Percentiles rank a stretch among this genome's conserved stretches.
Conservation (phyloP, 2,329 filamentous ascomycete species). For the Fusarium stilboides region DNA sequence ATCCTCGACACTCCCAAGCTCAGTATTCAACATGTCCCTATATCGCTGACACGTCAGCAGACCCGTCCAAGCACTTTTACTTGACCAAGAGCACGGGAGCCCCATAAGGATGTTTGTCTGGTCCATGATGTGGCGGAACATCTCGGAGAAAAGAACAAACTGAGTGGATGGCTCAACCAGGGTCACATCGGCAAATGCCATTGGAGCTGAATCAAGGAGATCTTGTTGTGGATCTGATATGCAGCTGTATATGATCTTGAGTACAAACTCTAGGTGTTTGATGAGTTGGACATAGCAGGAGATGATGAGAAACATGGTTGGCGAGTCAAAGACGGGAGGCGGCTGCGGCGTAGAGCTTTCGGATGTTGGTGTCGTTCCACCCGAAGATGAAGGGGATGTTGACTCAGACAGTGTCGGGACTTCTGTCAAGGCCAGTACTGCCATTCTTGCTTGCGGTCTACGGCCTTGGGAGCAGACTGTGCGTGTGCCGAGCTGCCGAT, state of each 20-base stretch:
- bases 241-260: conserved; percentile 41
- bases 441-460: conserved; percentile 16
- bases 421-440: conserved; percentile 11
- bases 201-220: conserved; percentile 35
- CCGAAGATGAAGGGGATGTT: conserved; percentile 13
- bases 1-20: conserved; percentile 46
- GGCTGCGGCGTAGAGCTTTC: conserved; percentile 12
- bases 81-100: conserved; percentile 43
- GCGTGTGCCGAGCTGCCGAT: conserved; percentile 43
- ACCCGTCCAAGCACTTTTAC: conserved; percentile 47
- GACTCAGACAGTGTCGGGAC: conserved; percentile 16
- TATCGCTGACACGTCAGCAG: conserved; percentile 40
- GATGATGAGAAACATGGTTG: conserved; percentile 50
- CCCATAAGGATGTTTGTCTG: conserved; percentile 51
- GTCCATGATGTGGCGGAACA: conserved; percentile 45
- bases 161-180: conserved; percentile 49
- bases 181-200: conserved; percentile 47
- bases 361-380: conserved; percentile 5
- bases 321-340: conserved; percentile 42
- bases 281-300: conserved; percentile 52
- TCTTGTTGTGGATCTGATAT: conserved; percentile 28
- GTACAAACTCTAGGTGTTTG: conserved; percentile 46
- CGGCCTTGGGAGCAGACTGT: conserved; percentile 14
- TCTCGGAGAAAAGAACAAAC: conserved; percentile 50
- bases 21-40: conserved; percentile 47